These are phyloP conservation scores for Pyrrhoderma noxium DNA, from an alignment of 1,284 basidiomycete species.

Conservation along the genomic window DNA sequence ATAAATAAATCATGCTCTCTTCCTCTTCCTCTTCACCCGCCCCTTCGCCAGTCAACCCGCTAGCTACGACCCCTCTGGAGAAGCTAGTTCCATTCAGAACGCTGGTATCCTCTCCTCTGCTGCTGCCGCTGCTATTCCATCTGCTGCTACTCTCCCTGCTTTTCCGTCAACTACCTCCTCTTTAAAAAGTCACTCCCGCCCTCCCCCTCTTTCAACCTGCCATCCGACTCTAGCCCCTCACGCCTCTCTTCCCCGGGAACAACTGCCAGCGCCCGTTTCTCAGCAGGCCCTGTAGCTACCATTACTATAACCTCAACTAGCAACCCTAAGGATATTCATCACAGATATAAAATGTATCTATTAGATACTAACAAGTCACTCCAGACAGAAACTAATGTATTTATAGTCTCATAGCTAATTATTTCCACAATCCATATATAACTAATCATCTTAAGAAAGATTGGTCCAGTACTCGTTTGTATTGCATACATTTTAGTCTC, in stretches of 20 bases:
- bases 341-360: no score
- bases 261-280: not conserved
- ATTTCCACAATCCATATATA: no score
- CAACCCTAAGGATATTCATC: no score
- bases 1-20: not conserved
- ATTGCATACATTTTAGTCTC: no score
- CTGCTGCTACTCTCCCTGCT: not conserved
- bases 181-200: not conserved
- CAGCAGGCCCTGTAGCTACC: not conserved
- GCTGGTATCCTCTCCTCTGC: no score
- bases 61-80: slow-evolving; percentile 15
- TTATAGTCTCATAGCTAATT: no score
- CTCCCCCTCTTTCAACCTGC: not conserved
- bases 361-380: no score
- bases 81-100: not conserved
- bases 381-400: no score
- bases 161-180: not conserved
- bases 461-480: no score
- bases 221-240: not conserved
- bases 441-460: no score
- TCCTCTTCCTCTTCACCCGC: not conserved
- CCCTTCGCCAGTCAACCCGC: not conserved
- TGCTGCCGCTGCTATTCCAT: no score
- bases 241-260: not conserved
- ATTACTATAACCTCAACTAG: no score